Percentiles rank a stretch among this genome's conserved stretches.
Evolutionary conservation across 2,329 filamentous ascomycete genomes (phyloP).

Genomic region (Epichloe festucae): DNA sequence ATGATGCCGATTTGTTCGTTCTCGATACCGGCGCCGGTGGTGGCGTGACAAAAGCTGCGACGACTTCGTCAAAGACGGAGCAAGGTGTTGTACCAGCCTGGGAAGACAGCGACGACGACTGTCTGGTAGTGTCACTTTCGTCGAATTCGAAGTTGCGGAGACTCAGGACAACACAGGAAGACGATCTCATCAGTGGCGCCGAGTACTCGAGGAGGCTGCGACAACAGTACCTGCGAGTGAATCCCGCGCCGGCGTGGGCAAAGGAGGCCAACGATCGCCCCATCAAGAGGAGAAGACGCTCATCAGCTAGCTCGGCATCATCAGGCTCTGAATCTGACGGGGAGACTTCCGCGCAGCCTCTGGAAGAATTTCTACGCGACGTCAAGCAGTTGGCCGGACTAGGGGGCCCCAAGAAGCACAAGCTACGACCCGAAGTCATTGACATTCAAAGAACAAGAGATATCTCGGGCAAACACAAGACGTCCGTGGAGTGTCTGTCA

Average conservation of each 20-base stretch:
- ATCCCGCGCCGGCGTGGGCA: slow-evolving; percentile 50
- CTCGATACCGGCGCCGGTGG: slow-evolving; percentile 51
- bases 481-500: slow-evolving; percentile 66
- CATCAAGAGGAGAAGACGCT: slow-evolving; percentile 37
- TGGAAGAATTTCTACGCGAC: slow-evolving; percentile 69
- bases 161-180: slow-evolving; percentile 63
- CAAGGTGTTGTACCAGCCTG: slow-evolving; percentile 49
- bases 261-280: slow-evolving; percentile 35
- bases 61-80: slow-evolving; percentile 10
- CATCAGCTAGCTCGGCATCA: slow-evolving; percentile 37
- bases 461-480: slow-evolving; percentile 65
- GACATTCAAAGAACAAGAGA: slow-evolving; percentile 85
- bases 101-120: slow-evolving; percentile 94
- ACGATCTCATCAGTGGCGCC: slow-evolving; percentile 74
- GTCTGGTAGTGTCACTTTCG: slow-evolving; percentile 70
- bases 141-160: slow-evolving; percentile 62
- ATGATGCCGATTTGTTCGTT: slow-evolving; percentile 77
- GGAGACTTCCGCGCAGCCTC: slow-evolving; percentile 56
- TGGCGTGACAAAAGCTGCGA: slow-evolving; percentile 15
- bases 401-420: slow-evolving; percentile 46
- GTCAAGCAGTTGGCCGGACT: slow-evolving; percentile 50
- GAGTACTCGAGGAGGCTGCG: slow-evolving; percentile 75
- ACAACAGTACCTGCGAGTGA: slow-evolving; percentile 55
- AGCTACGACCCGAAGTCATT: slow-evolving; percentile 73
- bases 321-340: slow-evolving; percentile 43